Conservation (phyloP, 352 stramenopile genomes). For the Pythium dissotocum region DNA sequence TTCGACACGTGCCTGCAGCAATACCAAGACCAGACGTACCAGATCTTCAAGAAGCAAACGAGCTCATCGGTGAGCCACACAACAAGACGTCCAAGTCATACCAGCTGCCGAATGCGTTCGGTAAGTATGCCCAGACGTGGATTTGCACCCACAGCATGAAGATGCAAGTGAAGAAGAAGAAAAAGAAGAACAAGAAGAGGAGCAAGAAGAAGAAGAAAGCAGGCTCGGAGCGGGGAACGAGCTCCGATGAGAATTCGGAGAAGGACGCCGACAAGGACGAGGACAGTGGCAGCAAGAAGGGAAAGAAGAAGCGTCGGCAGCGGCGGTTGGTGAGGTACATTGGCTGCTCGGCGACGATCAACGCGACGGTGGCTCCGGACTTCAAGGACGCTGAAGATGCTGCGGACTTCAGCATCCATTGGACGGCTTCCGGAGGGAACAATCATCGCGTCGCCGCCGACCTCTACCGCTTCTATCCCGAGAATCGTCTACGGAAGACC, state of each 20-base stretch:
- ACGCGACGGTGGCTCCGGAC: neutral
- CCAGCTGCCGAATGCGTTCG: neutral
- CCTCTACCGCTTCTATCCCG: neutral
- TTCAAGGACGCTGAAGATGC: neutral
- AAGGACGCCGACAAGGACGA: too few species aligned
- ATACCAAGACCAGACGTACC: neutral
- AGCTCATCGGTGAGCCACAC: neutral
- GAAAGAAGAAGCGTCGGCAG: neutral
- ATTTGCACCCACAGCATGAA: conserved; percentile 3
- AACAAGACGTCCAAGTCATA: neutral
- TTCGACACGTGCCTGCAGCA: neutral
- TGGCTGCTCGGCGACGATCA: neutral
- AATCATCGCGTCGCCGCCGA: neutral
- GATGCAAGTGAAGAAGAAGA: neutral
- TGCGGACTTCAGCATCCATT: neutral
- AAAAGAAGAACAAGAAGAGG: neutral
- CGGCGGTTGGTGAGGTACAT: neutral
- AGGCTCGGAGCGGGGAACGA: neutral
- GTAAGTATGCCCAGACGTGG: neutral
- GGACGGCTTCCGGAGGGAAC: neutral
- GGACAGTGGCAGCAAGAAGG: too few species aligned
- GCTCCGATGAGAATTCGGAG: too few species aligned
- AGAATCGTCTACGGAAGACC: neutral
- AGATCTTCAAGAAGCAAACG: conserved; percentile 7
- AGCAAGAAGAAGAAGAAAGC: neutral